Base-by-base conservation (phyloP, 2,329 filamentous ascomycete species). In the Corinectria fuckeliana region DNA sequence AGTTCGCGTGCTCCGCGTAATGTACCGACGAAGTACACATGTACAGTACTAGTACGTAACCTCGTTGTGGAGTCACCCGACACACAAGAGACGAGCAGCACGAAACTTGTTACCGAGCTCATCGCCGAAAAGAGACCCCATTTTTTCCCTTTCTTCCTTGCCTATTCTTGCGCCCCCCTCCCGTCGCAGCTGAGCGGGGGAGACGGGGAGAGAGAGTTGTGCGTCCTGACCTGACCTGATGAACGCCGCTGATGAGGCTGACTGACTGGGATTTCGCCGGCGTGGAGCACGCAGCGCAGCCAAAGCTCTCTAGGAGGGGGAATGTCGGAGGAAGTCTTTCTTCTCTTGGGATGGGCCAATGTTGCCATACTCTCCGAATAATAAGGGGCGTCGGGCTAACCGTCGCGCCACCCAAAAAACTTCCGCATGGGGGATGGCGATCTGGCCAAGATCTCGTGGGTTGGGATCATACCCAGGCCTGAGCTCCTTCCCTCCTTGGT, bases 1-100 rank as follows among this genome's bases (percentile, higher is more conserved):
- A 66, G 65, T 68, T n/a, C 67, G 67, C 67, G 67, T 69, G 67
- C 65, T 58, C 55, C 36, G 18, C 13, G n/a, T 25, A 18, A 18
- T n/a, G n/a, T n/a, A n/a, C n/a, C n/a, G n/a, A n/a, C n/a, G n/a
- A n/a, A n/a, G n/a, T n/a, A n/a, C n/a, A n/a, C n/a, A n/a, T n/a
- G n/a, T n/a, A n/a, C n/a, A n/a, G n/a, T n/a, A n/a, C n/a, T n/a
- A n/a, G 25, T 52, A 52, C 36, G 50, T 50, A 53, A 47, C 50
- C 23, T 36, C n/a, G 5, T 9, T 47, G 60, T 67, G 64, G 65
- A 62, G 63, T 54, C 54, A 42, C 48, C 47, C 45, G 56, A 57
- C 28, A 51, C n/a, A n/a, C n/a, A n/a, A n/a, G n/a, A n/a, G n/a
- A n/a, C n/a, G n/a, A n/a, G n/a, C n/a, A n/a, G n/a, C n/a, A n/a